Base-by-base conservation (phyloP, 495 filamentous ascomycete genomes). In the Penicillium waksmanii region DNA sequence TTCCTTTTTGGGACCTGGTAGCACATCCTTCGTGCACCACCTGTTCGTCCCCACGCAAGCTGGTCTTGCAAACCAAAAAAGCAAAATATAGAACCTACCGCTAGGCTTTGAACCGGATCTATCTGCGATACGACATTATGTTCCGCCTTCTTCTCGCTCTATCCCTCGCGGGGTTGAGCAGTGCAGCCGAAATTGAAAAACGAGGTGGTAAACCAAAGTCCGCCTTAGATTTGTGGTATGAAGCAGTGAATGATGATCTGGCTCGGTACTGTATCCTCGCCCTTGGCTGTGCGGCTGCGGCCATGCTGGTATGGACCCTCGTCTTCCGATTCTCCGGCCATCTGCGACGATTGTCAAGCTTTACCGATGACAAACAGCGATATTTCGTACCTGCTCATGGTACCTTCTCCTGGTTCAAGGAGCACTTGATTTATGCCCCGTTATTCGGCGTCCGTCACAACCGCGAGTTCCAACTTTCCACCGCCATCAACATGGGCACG, bases 371-470 rank as follows among this genome's bases (percentile, higher is more conserved):
- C 58, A 87, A 73, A 18, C 91, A 89, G 67, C 73, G 79, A 42
- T 95, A 88, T 63, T 87, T 85, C 58, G 65, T 78, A 12, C 65
- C 65, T n/a, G 74, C 80, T 0, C 62, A 80, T 34, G 47, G 51
- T 3, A 72, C 66, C 3, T 79, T 86, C 70, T 84, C 89, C 63
- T 82, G 79, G 73, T 60, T 96, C 65, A 97, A 96, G 79, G 85
- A 84, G 60, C 79, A 94, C 66, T 67, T 96, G 52, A 80, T 96
- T 62, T 92, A 93, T 70, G 94, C 95, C 10, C 93, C 95, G 1
- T 74, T 98, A 19, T 87, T 90, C 72, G 83, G 82, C 11, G 89
- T 83, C 60, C 86, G 94, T 27, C 94, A 97, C 77, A 96, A 95
- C 75, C 85, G 88, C 53, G 93, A 96, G 70, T 85, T 96, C 61